Evolutionary conservation across 352 stramenopile genomes (phyloP), one percentile per base, ranked within the genome.

Genomic region (Phytophthora fragariaefolia): DNA sequence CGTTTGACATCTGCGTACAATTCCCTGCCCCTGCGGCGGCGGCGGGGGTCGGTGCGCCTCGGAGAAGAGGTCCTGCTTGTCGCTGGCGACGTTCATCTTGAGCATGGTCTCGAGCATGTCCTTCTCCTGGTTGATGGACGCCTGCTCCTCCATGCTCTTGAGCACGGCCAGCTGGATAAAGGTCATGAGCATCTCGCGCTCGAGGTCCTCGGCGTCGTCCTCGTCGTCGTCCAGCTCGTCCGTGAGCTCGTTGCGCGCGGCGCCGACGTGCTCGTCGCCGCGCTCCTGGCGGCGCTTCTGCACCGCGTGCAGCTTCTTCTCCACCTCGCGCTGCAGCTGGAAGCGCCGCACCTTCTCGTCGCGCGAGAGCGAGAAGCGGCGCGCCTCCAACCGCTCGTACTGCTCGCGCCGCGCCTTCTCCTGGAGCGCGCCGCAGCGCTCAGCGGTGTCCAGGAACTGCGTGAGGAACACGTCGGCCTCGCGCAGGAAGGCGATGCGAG

Each of bases 71-170:
- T 92, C 85, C 20, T 83, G 71, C 47, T 77, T 86, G 8, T 82
- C 66, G 12, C 63, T 81, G 46, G 74, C 67, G 17, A 73, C 79
- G 65, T 95, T 90, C 80, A 92, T 92, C 73, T 85, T 86, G 46
- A 92, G 57, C 85, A 95, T 95, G 23, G 75, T 92, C 70, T 95
- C 87, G n/a, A 95, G 77, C 85, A 95, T 93, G 24, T 91, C 84
- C 12, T 77, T 87, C 58, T 95, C 87, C 71, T 90, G 83, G 53
- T 90, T 88, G 23, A 93, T 77, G 5, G 80, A 74, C 9, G 73
- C 67, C 66, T 95, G 87, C 38, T 95, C 87, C 22, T 93, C 85
- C 75, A 93, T 89, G 38, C 73, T 73, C 71, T 93, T 95, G 51
- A 93, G 51, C 13, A 93, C 82, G 0, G 82, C 66, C 45, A 95